Evolutionary conservation across 1,284 basidiomycete species (phyloP), one percentile per base, ranked within the genome.

Genomic region (Apiotrichum sp.): DNA sequence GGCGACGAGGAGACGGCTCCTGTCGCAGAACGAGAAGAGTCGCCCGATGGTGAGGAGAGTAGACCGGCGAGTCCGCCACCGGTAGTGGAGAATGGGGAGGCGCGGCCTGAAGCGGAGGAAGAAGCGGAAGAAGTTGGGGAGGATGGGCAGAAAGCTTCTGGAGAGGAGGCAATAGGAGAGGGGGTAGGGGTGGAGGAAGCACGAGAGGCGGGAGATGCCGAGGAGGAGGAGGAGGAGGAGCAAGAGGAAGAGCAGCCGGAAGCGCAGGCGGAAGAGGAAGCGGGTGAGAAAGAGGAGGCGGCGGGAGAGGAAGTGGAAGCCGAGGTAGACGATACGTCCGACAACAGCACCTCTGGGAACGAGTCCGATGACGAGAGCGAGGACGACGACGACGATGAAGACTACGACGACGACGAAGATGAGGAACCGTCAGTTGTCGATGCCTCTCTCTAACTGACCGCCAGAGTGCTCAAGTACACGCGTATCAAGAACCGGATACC

Each of bases 401-500:
- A 42, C 2, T 55, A 57, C 1, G 67, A 69, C 0, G 72, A 72
- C 0, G 71, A 65, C 1, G 70, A 71, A n/a, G 75, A 76, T 9
- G 72, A 75, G 56, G 75, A 73, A 53, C 74, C 75, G 71, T 72
- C 47, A 59, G 68, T 53, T n/a, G 40, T 3, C 32, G 8, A 4
- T 0, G n/a, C 13, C n/a, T 5, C 5, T 9, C n/a, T 13, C 6
- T 13, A 4, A 10, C 40, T 14, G 31, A 46, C n/a, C 69, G 67
- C 7, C 58, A 77, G 75, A 47, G 83, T 88, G 0, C 81, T 98
- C 68, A 98, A 98, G 72, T 98, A 98, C 71, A 85, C 88, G 62
- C 81, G 88, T 46, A 81, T 98, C 52, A 82, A 83, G 44, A 89
- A 89, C 5, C 79, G 83, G 3, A 79, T 88, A 42, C 82, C 83